Conservation (phyloP, 1,284 basidiomycete species). For the Cryptococcus sp. region DNA sequence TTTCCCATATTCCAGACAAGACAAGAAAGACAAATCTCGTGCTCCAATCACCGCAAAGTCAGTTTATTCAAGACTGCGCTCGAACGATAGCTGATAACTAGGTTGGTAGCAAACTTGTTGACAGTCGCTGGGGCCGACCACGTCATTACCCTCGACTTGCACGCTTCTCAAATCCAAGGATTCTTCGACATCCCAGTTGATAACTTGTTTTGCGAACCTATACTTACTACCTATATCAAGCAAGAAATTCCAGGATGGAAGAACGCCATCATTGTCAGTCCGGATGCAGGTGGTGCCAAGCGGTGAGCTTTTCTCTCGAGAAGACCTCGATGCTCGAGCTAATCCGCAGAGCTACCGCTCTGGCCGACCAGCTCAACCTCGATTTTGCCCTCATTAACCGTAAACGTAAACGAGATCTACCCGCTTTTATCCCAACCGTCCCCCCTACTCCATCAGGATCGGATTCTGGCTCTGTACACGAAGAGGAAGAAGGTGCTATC, state of each 20-base stretch:
- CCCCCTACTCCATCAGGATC: slow-evolving; percentile 45
- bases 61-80: slow-evolving; percentile 11
- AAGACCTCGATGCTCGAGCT: background rate
- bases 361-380: slow-evolving; percentile 91
- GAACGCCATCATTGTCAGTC: slow-evolving; percentile 88
- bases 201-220: slow-evolving; percentile 85
- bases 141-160: slow-evolving; percentile 97
- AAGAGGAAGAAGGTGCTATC: slow-evolving; percentile 40
- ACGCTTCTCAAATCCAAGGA: slow-evolving; percentile 97
- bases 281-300: slow-evolving; percentile 97
- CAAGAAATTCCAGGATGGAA: slow-evolving; percentile 79
- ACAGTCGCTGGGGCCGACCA: slow-evolving; percentile 96
- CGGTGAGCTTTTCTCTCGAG: slow-evolving; percentile 56
- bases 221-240: slow-evolving; percentile 88
- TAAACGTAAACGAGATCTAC: slow-evolving; percentile 61
- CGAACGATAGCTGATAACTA: slow-evolving; percentile 8
- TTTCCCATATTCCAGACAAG: slow-evolving; percentile 94
- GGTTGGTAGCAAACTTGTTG: slow-evolving; percentile 89
- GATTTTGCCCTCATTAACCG: slow-evolving; percentile 97
- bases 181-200: slow-evolving; percentile 99
- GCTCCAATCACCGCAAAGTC: slow-evolving; percentile 95
- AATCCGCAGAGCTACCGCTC: slow-evolving; percentile 70
- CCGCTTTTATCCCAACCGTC: slow-evolving; percentile 36
- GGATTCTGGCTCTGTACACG: slow-evolving; percentile 36
- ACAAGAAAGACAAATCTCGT: slow-evolving; percentile 96